These are phyloP conservation scores for Xylaria scruposa DNA, from an alignment of 495 filamentous ascomycete species.

Conservation along the genomic window DNA sequence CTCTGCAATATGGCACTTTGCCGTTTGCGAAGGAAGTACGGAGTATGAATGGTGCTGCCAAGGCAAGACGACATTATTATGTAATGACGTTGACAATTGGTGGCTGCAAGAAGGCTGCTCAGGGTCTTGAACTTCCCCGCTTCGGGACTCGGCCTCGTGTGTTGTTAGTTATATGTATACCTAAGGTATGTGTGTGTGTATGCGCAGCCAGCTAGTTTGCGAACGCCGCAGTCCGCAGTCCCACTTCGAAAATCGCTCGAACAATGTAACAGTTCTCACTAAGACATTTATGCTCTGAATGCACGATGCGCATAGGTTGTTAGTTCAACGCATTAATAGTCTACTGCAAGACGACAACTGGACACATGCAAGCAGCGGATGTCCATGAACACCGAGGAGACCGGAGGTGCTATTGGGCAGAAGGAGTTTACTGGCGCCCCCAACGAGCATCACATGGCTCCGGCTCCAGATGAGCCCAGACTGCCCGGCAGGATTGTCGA, in stretches of 20 bases:
- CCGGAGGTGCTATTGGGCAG: neutral
- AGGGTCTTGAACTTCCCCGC: neutral
- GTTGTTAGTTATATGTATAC: neutral
- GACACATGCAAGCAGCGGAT: neutral
- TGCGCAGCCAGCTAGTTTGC: neutral
- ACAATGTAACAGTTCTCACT: neutral
- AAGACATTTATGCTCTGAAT: neutral
- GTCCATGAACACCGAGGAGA: neutral
- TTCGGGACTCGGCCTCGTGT: neutral
- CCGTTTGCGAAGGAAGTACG: neutral
- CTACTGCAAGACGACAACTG: neutral
- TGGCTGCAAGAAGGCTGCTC: neutral
- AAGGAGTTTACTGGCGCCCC: neutral
- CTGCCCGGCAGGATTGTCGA: neutral
- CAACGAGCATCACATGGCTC: slow-evolving; percentile 9
- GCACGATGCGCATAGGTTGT: neutral
- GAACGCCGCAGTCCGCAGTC: slow-evolving; percentile 1
- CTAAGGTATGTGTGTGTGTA: neutral
- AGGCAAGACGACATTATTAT: slow-evolving; percentile 20
- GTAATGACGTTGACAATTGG: slow-evolving; percentile 11
- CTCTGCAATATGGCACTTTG: neutral
- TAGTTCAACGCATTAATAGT: neutral
- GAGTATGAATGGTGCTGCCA: neutral
- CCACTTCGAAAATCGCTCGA: neutral
- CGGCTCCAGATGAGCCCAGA: neutral